Conservation (phyloP, 129 eudicot species). For the Pulicaria dysenterica region DNA sequence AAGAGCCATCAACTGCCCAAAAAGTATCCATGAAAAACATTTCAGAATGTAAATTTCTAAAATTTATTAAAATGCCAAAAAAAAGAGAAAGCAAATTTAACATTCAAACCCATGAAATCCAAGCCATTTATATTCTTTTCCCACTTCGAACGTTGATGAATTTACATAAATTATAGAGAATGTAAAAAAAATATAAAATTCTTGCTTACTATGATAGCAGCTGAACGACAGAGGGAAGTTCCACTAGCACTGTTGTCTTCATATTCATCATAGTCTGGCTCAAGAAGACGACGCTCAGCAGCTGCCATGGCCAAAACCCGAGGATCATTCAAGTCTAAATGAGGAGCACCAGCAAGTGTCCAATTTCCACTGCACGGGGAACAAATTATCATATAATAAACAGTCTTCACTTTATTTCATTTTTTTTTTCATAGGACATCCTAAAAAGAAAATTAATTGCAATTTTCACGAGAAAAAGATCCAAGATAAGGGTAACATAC, state of each 20-base stretch:
- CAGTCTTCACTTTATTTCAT: background rate
- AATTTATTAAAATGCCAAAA: no score
- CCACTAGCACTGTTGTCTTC: conserved; percentile 71
- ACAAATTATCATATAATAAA: conserved; percentile 22
- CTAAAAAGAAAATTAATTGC: no score
- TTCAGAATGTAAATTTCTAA: background rate
- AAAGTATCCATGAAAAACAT: background rate
- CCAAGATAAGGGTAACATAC: conserved; percentile 32
- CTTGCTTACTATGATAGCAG: conserved; percentile 71
- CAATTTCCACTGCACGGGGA: conserved; percentile 60
- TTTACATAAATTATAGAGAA: no score
- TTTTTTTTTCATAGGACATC: background rate
- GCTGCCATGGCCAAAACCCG: conserved; percentile 81
- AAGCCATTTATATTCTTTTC: background rate
- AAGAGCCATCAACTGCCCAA: conserved; percentile 74
- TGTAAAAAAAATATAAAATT: background rate
- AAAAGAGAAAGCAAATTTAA: no score
- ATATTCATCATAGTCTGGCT: conserved; percentile 76
- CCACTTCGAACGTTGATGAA: no score
- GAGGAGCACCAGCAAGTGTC: conserved; percentile 71
- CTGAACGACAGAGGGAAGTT: conserved; percentile 79
- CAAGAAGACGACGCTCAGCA: conserved; percentile 69
- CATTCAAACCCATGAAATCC: background rate
- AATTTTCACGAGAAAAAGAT: no score
- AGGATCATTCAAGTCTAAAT: conserved; percentile 69